Conservation (phyloP, 2,329 filamentous ascomycete genomes). For the Fusarium sp. region DNA sequence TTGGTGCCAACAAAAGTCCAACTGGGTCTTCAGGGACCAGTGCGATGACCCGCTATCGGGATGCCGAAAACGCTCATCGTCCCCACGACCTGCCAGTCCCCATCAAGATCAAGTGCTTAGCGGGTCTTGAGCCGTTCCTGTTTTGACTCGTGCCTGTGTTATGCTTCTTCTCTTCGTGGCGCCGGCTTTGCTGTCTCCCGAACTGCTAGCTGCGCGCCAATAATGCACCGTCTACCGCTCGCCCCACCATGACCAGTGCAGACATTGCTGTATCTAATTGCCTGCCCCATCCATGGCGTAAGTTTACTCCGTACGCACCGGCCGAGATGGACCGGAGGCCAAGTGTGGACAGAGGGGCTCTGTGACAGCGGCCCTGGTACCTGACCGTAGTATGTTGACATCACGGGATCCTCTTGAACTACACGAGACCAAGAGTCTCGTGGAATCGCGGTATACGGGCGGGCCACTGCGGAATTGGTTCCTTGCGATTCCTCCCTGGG, state of each 20-base stretch:
- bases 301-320: conserved; percentile 41
- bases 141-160: conserved; percentile 44
- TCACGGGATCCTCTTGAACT: conserved; percentile 20
- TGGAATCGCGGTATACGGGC: conserved; percentile 3
- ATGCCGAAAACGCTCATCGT: conserved; percentile 45
- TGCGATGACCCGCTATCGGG: conserved; percentile 43
- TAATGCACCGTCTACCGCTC: conserved; percentile 34
- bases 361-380: conserved; percentile 9
- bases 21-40: conserved; percentile 47
- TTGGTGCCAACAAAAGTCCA: conserved; percentile 27
- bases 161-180: conserved; percentile 46
- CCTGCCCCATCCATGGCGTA: conserved; percentile 33
- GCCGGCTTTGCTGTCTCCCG: conserved; percentile 48
- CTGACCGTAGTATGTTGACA: conserved; percentile 13
- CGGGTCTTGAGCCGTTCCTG: conserved; percentile 25
- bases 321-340: conserved; percentile 43
- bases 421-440: conserved; percentile 13
- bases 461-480: conserved; percentile 29
- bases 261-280: conserved; percentile 27
- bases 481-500: conserved; percentile 10
- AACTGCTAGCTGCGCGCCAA: conserved; percentile 44
- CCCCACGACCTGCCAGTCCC: conserved; percentile 30
- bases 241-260: conserved; percentile 34
- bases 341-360: conserved; percentile 29
- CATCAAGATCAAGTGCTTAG: conserved; percentile 11